Percentiles rank a stretch among this genome's conserved stretches.
Evolutionary conservation across 306 rosid genomes (phyloP).

Genomic region (Carpinus viminea): DNA sequence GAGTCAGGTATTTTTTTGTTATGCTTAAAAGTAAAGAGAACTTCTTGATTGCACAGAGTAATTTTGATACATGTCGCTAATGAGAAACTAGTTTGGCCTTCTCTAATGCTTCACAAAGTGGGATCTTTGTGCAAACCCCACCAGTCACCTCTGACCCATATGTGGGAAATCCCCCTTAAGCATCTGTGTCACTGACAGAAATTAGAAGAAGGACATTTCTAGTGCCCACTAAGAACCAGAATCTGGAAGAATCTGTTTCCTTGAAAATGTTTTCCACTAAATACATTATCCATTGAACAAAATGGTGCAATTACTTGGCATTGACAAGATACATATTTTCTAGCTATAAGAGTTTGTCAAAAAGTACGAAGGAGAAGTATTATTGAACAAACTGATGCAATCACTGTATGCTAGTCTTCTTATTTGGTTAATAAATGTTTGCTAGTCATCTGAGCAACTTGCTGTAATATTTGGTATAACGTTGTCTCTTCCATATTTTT

Average conservation of each 20-base stretch:
- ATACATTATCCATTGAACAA: no score
- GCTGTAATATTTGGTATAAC: conserved; percentile 9
- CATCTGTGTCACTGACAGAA: background rate
- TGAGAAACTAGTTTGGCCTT: background rate
- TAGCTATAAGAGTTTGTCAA: background rate
- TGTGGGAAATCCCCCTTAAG: background rate
- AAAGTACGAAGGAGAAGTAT: background rate
- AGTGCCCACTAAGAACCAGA: no score
- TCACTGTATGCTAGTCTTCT: no score
- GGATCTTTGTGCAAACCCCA: background rate
- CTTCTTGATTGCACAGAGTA: background rate
- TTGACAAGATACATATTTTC: background rate
- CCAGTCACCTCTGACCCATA: background rate
- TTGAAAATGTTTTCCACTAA: no score
- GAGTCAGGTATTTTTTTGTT: conserved; percentile 66
- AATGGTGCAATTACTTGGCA: background rate
- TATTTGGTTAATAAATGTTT: no score
- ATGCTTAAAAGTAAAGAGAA: background rate
- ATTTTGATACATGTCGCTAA: background rate
- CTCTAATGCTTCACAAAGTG: background rate
- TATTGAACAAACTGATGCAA: no score
- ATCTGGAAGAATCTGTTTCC: no score
- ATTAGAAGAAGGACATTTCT: background rate
- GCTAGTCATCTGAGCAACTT: conserved; percentile 17
- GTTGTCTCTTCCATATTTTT: conserved; percentile 19